Percentiles rank a stretch among this genome's conserved stretches.
Evolutionary conservation across 176 grass and related monocot species (phyloP).

Genomic region (Oryza longistaminata): DNA sequence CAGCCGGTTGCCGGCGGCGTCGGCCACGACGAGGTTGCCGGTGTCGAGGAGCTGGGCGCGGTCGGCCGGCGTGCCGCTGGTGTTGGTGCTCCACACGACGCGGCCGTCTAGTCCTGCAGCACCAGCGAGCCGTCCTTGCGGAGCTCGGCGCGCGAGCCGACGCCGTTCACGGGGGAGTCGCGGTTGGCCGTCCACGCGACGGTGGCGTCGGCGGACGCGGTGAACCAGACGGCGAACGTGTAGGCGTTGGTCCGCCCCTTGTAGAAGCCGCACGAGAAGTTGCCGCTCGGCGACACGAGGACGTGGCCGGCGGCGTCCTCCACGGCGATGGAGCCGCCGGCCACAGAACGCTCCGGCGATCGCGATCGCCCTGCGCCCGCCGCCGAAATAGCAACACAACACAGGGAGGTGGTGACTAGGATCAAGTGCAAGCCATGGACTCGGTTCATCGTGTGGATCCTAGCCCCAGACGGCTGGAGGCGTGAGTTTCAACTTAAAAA

Average conservation of each 20-base stretch:
- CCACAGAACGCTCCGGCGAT: constrained; percentile 30
- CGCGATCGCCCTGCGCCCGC: background rate
- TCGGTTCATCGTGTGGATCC: background rate
- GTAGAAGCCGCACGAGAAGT: constrained; percentile 66
- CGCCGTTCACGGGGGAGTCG: constrained; percentile 64
- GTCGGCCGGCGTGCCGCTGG: constrained; percentile 26
- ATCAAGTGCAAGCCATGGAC: background rate
- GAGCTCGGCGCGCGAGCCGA: constrained; percentile 41
- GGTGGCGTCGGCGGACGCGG: constrained; percentile 36
- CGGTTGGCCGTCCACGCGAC: constrained; percentile 62
- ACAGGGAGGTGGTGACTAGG: background rate
- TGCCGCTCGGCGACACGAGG: constrained; percentile 48
- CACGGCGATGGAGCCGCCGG: constrained; percentile 32
- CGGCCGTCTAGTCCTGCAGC: constrained; percentile 54
- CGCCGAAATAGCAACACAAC: background rate
- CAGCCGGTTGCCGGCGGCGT: constrained; percentile 11
- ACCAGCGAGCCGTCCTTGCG: constrained; percentile 23
- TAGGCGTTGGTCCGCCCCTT: constrained; percentile 52
- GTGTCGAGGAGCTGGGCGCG: constrained; percentile 47
- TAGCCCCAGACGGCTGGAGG: background rate
- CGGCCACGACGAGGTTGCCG: constrained; percentile 60
- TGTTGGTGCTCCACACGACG: constrained; percentile 57
- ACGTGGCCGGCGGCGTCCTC: constrained; percentile 11
- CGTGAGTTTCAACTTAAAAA: background rate
- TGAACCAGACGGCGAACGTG: constrained; percentile 63